Conservation (phyloP, 23 red algal species). For the Agarophyton chilense region DNA sequence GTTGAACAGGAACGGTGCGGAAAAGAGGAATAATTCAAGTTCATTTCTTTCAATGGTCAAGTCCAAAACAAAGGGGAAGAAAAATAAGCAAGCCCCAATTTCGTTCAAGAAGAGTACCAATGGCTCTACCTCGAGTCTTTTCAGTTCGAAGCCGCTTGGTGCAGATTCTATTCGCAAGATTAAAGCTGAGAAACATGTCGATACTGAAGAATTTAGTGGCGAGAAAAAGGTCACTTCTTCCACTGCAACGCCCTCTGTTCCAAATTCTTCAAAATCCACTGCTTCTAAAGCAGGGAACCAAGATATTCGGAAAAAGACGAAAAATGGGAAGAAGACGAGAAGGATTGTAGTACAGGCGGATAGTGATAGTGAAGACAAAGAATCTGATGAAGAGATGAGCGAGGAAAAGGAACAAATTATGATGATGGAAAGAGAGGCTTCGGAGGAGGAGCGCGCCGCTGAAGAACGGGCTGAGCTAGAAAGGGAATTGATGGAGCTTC, state of each 20-base stretch:
- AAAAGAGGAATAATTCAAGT: neutral
- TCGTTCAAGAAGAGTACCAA: conserved; percentile 13
- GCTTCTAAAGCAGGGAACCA: neutral
- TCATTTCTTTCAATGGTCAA: conserved; percentile 20
- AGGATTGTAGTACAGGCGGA: neutral
- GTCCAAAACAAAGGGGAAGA: neutral
- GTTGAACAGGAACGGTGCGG: neutral
- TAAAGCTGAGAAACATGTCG: neutral
- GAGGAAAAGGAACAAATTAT: conserved; percentile 7
- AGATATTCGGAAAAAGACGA: neutral
- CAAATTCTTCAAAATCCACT: neutral
- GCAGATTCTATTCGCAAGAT: conserved; percentile 17
- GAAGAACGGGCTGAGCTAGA: conserved; percentile 41
- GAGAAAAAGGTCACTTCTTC: neutral
- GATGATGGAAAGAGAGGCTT: neutral
- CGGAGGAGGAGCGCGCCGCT: conserved; percentile 28
- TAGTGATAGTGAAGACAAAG: neutral
- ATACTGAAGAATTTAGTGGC: neutral
- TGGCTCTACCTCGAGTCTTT: neutral
- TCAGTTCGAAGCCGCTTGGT: conserved; percentile 30
- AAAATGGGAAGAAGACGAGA: conserved; percentile 5
- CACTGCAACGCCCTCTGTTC: neutral
- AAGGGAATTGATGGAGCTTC: conserved; percentile 12
- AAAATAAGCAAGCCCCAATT: conserved; percentile 9
- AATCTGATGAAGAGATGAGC: conserved; percentile 35